Conservation (phyloP, 768 basidiomycete species). For the Lenzites betulinus region DNA sequence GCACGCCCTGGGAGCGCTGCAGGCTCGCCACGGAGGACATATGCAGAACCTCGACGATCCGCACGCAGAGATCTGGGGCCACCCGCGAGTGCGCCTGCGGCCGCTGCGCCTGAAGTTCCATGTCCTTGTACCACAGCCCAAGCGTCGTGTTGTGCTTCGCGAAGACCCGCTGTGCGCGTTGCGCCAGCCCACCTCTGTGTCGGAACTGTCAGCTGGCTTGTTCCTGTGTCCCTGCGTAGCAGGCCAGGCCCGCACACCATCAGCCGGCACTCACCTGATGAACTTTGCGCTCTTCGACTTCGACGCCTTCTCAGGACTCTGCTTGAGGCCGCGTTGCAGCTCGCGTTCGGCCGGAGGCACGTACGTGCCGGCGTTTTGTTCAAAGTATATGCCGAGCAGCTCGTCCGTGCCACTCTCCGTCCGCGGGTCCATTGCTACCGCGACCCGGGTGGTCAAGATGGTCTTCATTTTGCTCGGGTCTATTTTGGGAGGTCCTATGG, state of each 20-base stretch:
- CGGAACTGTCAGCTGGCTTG: neutral
- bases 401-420: slow-evolving; percentile 53
- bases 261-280: slow-evolving; percentile 42
- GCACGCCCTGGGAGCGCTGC: slow-evolving; percentile 27
- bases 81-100: slow-evolving; percentile 20
- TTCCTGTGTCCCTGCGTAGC: too few species aligned
- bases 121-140: slow-evolving; percentile 55
- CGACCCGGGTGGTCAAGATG: slow-evolving; percentile 54
- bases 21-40: slow-evolving; percentile 32
- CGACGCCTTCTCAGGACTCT: slow-evolving; percentile 58
- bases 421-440: slow-evolving; percentile 52
- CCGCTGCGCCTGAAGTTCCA: slow-evolving; percentile 33
- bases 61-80: slow-evolving; percentile 46
- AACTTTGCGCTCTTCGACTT: slow-evolving; percentile 47
- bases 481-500: slow-evolving; percentile 15
- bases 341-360: slow-evolving; percentile 40
- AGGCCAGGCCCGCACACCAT: neutral
- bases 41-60: slow-evolving; percentile 46
- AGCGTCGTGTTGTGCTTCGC: slow-evolving; percentile 48
- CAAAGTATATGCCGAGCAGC: slow-evolving; percentile 54
- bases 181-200: slow-evolving; percentile 59
- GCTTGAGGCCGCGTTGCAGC: slow-evolving; percentile 50
- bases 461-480: slow-evolving; percentile 38
- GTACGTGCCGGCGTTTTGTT: slow-evolving; percentile 44
- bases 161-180: slow-evolving; percentile 46